Conservation (phyloP, 2,329 filamentous ascomycete genomes). For the Rutstroemia sp. region DNA sequence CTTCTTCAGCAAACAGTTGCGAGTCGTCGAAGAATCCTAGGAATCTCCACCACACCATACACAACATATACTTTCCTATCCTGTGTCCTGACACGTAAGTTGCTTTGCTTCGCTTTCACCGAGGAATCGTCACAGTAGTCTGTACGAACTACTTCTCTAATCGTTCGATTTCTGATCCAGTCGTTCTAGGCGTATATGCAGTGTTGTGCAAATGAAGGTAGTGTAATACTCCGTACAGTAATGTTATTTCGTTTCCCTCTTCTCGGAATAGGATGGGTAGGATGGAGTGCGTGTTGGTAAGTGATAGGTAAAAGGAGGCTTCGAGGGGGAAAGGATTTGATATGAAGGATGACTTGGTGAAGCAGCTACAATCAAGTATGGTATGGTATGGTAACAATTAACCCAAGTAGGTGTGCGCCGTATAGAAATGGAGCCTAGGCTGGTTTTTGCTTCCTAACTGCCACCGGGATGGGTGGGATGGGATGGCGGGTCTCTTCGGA, state of each 20-base stretch:
- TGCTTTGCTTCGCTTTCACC: not conserved
- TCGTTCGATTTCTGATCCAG: not conserved
- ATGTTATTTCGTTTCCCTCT: not conserved
- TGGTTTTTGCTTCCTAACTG: not conserved
- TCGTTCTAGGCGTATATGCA: not conserved
- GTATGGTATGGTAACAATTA: not conserved
- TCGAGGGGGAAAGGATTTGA: not conserved
- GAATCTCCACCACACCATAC: no score
- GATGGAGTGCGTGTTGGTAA: not conserved
- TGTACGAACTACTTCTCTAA: not conserved
- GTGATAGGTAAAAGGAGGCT: not conserved
- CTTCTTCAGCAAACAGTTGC: no score
- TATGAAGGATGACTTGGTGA: not conserved
- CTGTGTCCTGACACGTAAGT: not conserved
- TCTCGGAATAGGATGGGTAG: not conserved
- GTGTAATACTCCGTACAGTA: not conserved
- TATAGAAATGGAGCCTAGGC: not conserved
- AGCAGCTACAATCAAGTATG: not conserved
- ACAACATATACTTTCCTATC: not conserved
- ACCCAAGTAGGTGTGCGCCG: not conserved
- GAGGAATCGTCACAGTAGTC: not conserved
- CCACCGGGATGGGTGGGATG: no score
- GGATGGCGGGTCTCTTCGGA: not conserved
- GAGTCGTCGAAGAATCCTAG: no score
- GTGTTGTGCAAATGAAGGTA: not conserved